Evolutionary conservation across 768 basidiomycete genomes (phyloP), one percentile per base, ranked within the genome.

Genomic region (Lyophyllum decastes): DNA sequence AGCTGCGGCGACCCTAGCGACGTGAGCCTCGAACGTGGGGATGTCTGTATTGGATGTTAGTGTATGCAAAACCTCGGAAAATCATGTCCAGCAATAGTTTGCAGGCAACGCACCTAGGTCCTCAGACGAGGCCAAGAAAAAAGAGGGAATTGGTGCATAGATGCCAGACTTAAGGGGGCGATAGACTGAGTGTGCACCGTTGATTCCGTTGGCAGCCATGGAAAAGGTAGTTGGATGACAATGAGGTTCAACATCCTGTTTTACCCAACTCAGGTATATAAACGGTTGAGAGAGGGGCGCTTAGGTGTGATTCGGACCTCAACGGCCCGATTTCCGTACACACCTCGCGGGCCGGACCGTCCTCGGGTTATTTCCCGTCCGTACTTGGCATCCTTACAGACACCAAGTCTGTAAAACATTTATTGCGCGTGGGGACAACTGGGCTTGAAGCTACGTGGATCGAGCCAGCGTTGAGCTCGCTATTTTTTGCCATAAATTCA

Each of bases 81-180:
- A 55, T 38, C 27, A 43, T 2, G 56, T 49, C 22, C 21, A 7
- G 40, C 11, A 34, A 17, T 51, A 46, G 17, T 49, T 19, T 26
- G 52, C 21, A 58, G 52, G 33, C 49, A 33, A 77, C 84, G 68
- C 65, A 92, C 93, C 94, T 54, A 96, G 82, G 63, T 95, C 92
- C 72, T 95, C 91, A 41, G 86, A 82, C 34, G 79, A 82, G 1
- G 80, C 77, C 19, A 86, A 70, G 78, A 93, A 95, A 78, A 96
- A 95, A 16, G 93, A 85, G 30, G 88, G 92, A 65, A 96, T 84
- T 30, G 95, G 95, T 10, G 90, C 89, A 72, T 82, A 95, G 55
- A 96, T 83, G 44, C 94, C 93, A 22, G 91, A 71, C 54, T 77
- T 82, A 62, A 96, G 76, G 17, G 82, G 80, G 54, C 90, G 87